Conservation (phyloP, 345 rosid species). For the Mercurialis annua region DNA sequence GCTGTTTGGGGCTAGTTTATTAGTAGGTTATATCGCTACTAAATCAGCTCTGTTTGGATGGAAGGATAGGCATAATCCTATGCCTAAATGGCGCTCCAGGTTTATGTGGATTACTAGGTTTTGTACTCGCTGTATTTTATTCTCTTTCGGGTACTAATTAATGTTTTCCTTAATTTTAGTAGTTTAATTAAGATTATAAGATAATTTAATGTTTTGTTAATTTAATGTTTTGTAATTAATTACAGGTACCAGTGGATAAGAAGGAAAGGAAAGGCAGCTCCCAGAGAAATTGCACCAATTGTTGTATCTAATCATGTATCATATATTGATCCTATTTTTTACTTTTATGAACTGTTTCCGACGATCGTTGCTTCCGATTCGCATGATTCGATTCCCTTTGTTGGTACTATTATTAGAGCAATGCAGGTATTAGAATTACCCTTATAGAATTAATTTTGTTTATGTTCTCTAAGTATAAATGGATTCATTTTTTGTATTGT, state of each 20-base stretch:
- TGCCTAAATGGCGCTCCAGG: conserved; percentile 82
- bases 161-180: neutral
- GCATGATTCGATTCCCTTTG: conserved; percentile 87
- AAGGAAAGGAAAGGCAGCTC: conserved; percentile 87
- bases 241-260: conserved; percentile 94
- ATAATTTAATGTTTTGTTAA: neutral
- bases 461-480: neutral
- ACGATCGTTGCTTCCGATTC: conserved; percentile 94
- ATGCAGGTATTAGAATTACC: conserved; percentile 63
- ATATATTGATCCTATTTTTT: conserved; percentile 88
- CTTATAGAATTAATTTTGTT: no score
- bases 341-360: conserved; percentile 83
- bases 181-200: neutral
- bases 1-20: conserved; percentile 59
- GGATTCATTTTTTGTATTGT: no score
- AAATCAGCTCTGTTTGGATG: conserved; percentile 70
- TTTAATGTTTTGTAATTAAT: neutral
- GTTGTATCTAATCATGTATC: conserved; percentile 94
- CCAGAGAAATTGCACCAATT: conserved; percentile 80
- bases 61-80: conserved; percentile 79
- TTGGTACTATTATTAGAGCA: conserved; percentile 96
- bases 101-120: conserved; percentile 91
- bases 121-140: conserved; percentile 70
- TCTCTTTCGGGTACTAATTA: conserved; percentile 81
- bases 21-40: conserved; percentile 69